phyloP scores from a whole-genome alignment of 371 early-diverging fungal genomes.

The Cokeromyces recurvatus region DNA sequence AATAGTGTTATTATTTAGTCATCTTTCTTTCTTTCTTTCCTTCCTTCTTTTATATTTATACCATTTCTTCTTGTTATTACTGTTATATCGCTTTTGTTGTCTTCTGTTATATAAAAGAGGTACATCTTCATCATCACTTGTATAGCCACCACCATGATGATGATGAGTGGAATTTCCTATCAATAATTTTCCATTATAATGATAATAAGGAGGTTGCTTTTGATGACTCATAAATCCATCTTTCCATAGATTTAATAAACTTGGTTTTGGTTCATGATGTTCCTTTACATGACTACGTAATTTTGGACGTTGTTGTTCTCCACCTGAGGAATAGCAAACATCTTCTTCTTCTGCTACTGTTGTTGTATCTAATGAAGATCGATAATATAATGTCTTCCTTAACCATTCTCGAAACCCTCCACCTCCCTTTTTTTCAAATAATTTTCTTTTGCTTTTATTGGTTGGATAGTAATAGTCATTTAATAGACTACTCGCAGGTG shows the following conservation, averaged over 20 bases:
- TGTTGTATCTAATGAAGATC: not conserved
- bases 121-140: constrained; percentile 39
- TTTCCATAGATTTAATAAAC: not conserved
- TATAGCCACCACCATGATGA: constrained; percentile 21
- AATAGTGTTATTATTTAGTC: not conserved
- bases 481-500: too few species aligned
- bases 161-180: too few species aligned
- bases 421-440: too few species aligned
- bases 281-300: constrained; percentile 15
- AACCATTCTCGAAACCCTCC: constrained; percentile 5
- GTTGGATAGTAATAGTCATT: too few species aligned
- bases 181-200: too few species aligned
- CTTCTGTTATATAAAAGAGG: constrained; percentile 15
- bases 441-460: too few species aligned
- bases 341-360: not conserved
- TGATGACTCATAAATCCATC: not conserved
- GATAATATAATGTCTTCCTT: not conserved
- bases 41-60: not conserved
- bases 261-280: constrained; percentile 4
- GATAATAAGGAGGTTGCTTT: constrained; percentile 2
- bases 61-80: constrained; percentile 5
- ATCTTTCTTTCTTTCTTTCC: too few species aligned
- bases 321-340: not conserved
- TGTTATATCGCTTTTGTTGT: not conserved
- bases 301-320: constrained; percentile 9